Conservation (phyloP, 441 rosid genomes). For the Populus trichocarpa region DNA sequence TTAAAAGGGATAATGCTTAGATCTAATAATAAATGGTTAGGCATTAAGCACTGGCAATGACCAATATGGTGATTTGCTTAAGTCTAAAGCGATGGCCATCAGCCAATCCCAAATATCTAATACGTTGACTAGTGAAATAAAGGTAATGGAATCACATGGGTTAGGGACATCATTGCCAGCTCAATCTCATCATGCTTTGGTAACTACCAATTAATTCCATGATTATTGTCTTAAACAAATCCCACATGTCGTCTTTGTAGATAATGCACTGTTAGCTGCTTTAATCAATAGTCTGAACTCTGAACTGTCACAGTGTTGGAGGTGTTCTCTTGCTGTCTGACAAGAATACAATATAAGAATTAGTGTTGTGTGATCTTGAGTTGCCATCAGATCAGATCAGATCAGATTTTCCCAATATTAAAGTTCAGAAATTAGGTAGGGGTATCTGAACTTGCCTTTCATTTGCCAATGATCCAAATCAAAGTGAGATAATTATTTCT, state of each 20-base stretch:
- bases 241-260: neutral
- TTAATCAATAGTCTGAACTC: neutral
- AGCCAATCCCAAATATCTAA: neutral
- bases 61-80: neutral
- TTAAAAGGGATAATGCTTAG: neutral
- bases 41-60: neutral
- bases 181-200: neutral
- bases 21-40: neutral
- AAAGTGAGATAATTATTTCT: neutral
- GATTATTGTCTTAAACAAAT: neutral
- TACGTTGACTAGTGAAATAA: neutral
- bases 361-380: neutral
- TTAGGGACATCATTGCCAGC: slow-evolving; percentile 18
- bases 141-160: slow-evolving; percentile 7
- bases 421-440: neutral
- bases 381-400: neutral
- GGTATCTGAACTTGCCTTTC: neutral
- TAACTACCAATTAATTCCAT: neutral
- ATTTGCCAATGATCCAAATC: neutral
- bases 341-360: neutral
- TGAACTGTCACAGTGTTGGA: slow-evolving; percentile 1
- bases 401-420: neutral
- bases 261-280: neutral
- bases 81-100: neutral
- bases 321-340: neutral